Conservation (phyloP, 441 rosid species). For the Capsella rubella region DNA sequence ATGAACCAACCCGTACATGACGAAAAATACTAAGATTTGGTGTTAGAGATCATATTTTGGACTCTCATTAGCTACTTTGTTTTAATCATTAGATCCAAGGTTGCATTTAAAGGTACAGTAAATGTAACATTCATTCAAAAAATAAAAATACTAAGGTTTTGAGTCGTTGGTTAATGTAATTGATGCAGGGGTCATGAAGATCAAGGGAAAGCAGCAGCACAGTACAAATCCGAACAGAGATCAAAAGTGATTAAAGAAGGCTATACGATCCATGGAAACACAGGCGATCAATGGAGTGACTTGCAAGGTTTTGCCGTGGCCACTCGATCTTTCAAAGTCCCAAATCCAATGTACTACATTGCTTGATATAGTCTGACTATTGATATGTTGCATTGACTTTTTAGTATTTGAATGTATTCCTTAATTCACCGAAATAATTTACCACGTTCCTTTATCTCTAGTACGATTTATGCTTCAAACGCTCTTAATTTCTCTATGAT, state of each 20-base stretch:
- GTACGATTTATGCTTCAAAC: not conserved
- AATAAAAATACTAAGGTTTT: not conserved
- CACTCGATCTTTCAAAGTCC: conserved; percentile 65
- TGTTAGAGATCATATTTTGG: no score
- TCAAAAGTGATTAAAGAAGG: conserved; percentile 62
- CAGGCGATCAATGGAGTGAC: conserved; percentile 93
- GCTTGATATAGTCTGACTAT: conserved; percentile 34
- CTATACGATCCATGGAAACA: conserved; percentile 66
- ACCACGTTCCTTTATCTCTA: not conserved
- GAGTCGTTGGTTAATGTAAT: not conserved
- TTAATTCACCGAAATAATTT: not conserved
- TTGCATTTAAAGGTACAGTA: no score
- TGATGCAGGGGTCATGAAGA: conserved; percentile 54
- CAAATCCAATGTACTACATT: conserved; percentile 54
- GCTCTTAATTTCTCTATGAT: not conserved
- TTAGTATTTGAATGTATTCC: not conserved
- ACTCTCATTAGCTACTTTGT: no score
- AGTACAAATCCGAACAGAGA: conserved; percentile 76
- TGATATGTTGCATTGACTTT: not conserved
- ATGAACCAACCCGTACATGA: not conserved
- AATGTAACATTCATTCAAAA: no score
- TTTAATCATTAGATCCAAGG: no score
- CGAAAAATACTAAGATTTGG: not conserved
- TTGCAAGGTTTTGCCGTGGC: conserved; percentile 68
- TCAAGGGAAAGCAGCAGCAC: conserved; percentile 58